These are phyloP conservation scores for Trichophyton equinum DNA, from an alignment of 2,329 filamentous ascomycete species.

Conservation along the genomic window DNA sequence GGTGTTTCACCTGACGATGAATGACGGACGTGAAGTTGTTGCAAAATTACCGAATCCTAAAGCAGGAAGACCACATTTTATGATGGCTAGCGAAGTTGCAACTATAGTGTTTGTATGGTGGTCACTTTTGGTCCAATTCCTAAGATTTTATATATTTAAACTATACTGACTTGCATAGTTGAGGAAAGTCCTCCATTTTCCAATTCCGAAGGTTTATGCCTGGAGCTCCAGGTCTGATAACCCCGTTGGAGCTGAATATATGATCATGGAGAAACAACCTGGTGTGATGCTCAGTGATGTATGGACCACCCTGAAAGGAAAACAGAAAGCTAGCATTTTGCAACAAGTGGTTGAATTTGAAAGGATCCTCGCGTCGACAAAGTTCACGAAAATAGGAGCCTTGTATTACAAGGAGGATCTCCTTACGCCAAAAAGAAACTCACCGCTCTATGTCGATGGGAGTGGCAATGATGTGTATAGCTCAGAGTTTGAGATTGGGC, in stretches of 20 bases:
- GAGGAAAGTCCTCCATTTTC: constrained; percentile 14
- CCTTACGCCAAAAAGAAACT: constrained; percentile 3
- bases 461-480: constrained; percentile 15
- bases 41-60: constrained; percentile 15
- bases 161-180: constrained; percentile 1
- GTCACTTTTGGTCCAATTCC: no score
- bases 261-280: constrained; percentile 24
- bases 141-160: no score
- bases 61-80: constrained; percentile 9
- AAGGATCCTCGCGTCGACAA: constrained; percentile 20
- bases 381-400: constrained; percentile 14
- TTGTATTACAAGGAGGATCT: constrained; percentile 17
- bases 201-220: constrained; percentile 11
- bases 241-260: constrained; percentile 24
- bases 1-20: constrained; percentile 21
- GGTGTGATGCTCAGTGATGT: constrained; percentile 14
- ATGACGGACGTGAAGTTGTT: constrained; percentile 12
- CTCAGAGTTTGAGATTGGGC: constrained; percentile 15
- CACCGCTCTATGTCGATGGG: constrained; percentile 8
- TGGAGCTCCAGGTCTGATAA: constrained; percentile 13
- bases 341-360: constrained; percentile 27
- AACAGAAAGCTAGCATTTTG: constrained; percentile 14
- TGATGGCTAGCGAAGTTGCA: constrained; percentile 28
- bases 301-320: constrained; percentile 15
- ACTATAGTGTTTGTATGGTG: constrained; percentile 23